These are phyloP conservation scores for Aplosporella prunicola DNA, from an alignment of 2,329 filamentous ascomycete genomes.

Conservation along the genomic window DNA sequence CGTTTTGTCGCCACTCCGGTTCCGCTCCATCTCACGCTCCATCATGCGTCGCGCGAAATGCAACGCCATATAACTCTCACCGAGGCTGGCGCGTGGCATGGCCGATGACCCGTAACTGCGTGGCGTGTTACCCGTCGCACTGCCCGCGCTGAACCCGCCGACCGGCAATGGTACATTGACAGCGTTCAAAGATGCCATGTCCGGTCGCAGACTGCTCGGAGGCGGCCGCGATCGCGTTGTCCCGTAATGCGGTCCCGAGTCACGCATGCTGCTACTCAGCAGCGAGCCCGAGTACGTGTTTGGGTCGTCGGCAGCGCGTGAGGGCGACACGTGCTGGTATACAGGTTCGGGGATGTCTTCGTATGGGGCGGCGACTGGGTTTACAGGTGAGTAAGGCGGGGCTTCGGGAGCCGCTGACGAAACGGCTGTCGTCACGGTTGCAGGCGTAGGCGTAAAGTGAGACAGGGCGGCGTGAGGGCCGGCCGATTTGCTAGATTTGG, in stretches of 20 bases:
- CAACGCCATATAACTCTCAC: slow-evolving; percentile 9
- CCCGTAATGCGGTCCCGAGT: no score
- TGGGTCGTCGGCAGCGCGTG: no score
- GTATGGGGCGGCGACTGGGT: slow-evolving; percentile 2
- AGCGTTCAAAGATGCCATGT: slow-evolving; percentile 4
- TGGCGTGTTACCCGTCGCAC: background rate
- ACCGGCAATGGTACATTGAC: slow-evolving; percentile 9
- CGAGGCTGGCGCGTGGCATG: slow-evolving; percentile 4
- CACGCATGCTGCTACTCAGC: slow-evolving; percentile 6
- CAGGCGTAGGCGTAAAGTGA: slow-evolving; percentile 1
- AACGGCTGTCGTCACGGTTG: slow-evolving; percentile 5
- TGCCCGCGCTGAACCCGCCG: slow-evolving; percentile 10
- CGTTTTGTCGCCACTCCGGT: background rate
- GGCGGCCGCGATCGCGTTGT: slow-evolving; percentile 6
- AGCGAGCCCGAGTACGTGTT: no score
- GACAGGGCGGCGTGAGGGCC: background rate
- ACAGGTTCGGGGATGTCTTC: slow-evolving; percentile 2
- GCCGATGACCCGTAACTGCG: slow-evolving; percentile 1
- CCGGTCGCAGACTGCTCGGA: slow-evolving; percentile 2
- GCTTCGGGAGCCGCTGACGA: slow-evolving; percentile 7
- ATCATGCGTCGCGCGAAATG: slow-evolving; percentile 10
- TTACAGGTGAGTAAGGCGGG: no score
- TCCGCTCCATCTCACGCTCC: slow-evolving; percentile 1
- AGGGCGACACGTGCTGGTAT: no score
- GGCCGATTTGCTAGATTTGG: no score